Evolutionary conservation across 352 stramenopile genomes (phyloP).

Genomic region (Blastocystis sp.): DNA sequence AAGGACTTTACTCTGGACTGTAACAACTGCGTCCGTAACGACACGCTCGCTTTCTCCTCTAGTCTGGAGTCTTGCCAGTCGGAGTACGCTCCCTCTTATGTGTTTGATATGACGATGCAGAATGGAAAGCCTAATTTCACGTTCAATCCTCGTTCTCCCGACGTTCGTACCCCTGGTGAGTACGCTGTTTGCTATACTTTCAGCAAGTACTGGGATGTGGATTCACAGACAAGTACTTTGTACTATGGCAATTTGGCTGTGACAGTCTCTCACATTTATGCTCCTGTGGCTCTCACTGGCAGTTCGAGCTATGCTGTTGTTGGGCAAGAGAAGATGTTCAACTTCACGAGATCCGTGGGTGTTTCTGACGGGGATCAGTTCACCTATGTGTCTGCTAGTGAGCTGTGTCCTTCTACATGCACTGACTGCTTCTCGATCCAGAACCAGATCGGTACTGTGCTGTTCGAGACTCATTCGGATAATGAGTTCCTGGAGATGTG

Average conservation of each 20-base stretch:
- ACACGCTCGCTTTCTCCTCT: not conserved
- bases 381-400: constrained; percentile 5
- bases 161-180: not conserved
- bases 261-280: not conserved
- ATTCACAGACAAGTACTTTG: not conserved
- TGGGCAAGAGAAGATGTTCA: constrained; percentile 21
- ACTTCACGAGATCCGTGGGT: constrained; percentile 18
- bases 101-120: not conserved
- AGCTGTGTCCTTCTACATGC: not conserved
- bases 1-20: constrained; percentile 26
- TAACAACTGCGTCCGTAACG: constrained; percentile 1
- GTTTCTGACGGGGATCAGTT: not conserved
- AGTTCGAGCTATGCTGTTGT: not conserved
- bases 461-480: constrained; percentile 35
- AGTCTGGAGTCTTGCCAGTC: not conserved
- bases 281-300: not conserved
- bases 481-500: constrained; percentile 5
- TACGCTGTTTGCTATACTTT: constrained; percentile 7
- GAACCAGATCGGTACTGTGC: not conserved
- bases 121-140: not conserved
- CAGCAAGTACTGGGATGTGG: constrained; percentile 22
- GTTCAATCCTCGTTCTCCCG: not conserved
- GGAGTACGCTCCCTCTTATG: not conserved
- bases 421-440: constrained; percentile 11
- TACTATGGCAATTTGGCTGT: not conserved